Conservation (phyloP, 208 protist genomes). For the Trypanosomatidae sp. region DNA sequence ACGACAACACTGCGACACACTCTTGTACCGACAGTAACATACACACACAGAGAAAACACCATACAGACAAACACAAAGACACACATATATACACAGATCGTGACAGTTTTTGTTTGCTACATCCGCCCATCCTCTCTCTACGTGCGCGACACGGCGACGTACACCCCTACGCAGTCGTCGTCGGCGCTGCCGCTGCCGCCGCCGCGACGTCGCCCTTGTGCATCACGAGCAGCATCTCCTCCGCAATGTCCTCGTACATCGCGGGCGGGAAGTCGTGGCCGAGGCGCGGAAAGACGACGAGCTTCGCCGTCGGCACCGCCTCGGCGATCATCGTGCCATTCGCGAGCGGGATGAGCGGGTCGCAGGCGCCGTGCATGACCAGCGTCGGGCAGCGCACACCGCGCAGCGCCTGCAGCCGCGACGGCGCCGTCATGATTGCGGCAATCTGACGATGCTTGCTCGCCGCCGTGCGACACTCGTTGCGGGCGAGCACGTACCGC, state of each 20-base stretch:
- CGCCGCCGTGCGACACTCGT: background rate
- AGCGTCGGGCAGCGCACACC: slow-evolving; percentile 27
- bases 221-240: slow-evolving; percentile 25
- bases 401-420: slow-evolving; percentile 15
- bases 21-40: too few relatives aligned
- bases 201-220: background rate
- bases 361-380: slow-evolving; percentile 49
- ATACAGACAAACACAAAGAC: too few relatives aligned
- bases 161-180: too few relatives aligned
- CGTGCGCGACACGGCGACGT: background rate
- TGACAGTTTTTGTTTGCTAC: too few relatives aligned
- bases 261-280: slow-evolving; percentile 35
- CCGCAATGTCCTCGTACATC: slow-evolving; percentile 16
- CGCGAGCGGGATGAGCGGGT: slow-evolving; percentile 42
- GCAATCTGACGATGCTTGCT: slow-evolving; percentile 26
- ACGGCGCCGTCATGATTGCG: slow-evolving; percentile 38
- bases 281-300: slow-evolving; percentile 52
- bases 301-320: slow-evolving; percentile 28
- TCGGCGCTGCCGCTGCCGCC: too few relatives aligned
- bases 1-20: too few relatives aligned
- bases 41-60: too few relatives aligned
- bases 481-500: slow-evolving; percentile 13
- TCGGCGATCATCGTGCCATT: slow-evolving; percentile 41
- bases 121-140: background rate
- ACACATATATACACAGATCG: too few relatives aligned